Evolutionary conservation across 371 early-diverging fungal genomes (phyloP), one percentile per base, ranked within the genome.

Genomic region (Zychaea mexicana): DNA sequence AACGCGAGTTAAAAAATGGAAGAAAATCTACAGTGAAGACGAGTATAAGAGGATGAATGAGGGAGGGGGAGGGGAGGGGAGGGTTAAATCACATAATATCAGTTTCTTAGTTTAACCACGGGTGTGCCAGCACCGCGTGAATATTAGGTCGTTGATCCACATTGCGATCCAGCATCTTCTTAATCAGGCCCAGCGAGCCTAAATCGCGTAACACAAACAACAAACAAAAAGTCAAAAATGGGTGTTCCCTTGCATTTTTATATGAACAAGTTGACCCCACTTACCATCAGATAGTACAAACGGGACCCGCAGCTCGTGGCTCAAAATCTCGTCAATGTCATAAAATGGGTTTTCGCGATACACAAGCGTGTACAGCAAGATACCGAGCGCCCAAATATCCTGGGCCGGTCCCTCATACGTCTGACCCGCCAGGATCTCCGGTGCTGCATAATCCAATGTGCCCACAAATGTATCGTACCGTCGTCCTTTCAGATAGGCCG

Each of bases 381-480:
- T 86, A 2, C 94, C 94, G 2, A 93, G 70, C 2, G 93, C 89
- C 93, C 95, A 95, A 27, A 91, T 84, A 67, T 95, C 96, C 61
- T 92, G 93, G 19, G 89, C 90, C 61, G 81, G 83, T 0, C 91
- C 91, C 36, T 88, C 82, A 63, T 92, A 92, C 45, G 86, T 85
- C 52, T 88, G 77, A 39, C 92, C 92, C 1, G 78, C 72, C 38
- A 91, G 62, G 0, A 91, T 80, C 66, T 92, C 92, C 10, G 92
- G 91, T 1, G 92, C 86, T 24, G 88, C 88, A 78, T 89, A 92
- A 45, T 89, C 89, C 19, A 89, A 68, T 5, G 92, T 92, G 8
- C 92, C 92, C 13, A 85, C 88, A 74, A 91, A 91, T 3, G 90
- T 89, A 56, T 88, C 85, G 66, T 86, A 90, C 47, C 84, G 83